Evolutionary conservation across 1,139 yeast species (phyloP).

Genomic region (Blastobotrys arbuscula): DNA sequence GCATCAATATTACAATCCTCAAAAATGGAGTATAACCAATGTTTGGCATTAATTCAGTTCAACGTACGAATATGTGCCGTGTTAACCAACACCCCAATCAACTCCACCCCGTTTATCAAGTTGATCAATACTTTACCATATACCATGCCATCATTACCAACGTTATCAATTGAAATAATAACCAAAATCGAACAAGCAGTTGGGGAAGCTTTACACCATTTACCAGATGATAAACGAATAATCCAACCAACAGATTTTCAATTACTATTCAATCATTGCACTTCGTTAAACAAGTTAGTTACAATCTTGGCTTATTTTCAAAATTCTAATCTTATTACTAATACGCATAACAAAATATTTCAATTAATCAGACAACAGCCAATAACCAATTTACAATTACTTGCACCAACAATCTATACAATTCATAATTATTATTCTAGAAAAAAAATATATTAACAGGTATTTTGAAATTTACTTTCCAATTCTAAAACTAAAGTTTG

Average conservation of each 20-base stretch:
- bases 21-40: not conserved
- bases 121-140: no score
- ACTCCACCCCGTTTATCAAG: not conserved
- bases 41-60: not conserved
- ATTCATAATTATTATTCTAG: not conserved
- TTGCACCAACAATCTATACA: not conserved
- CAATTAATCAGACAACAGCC: not conserved
- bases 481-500: conserved; percentile 44
- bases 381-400: not conserved
- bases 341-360: not conserved
- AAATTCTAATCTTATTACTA: not conserved
- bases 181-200: not conserved
- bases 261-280: not conserved
- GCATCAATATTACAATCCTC: not conserved
- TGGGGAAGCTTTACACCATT: not conserved
- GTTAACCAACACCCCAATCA: not conserved
- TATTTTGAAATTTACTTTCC: conserved; percentile 11
- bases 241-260: not conserved
- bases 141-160: not conserved
- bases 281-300: not conserved
- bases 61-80: not conserved
- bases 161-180: not conserved
- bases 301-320: not conserved
- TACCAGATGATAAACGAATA: not conserved
- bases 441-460: not conserved